A percentile compares a stretch with the other conserved stretches of the same genome.
phyloP scores from a whole-genome alignment of 441 rosid species.

The Corymbia calophylla region DNA sequence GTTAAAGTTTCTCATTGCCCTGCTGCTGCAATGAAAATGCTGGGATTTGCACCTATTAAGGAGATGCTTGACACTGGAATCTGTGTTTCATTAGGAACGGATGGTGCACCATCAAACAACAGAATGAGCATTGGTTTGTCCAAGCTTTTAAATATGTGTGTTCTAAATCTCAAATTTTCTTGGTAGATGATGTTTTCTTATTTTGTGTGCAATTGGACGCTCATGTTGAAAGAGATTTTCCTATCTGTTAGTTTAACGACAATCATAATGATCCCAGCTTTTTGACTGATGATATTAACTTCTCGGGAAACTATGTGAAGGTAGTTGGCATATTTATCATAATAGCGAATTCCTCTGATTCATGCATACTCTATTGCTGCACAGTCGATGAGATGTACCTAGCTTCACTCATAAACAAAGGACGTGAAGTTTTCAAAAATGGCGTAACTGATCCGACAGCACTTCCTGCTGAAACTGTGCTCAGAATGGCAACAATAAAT shows the following conservation, averaged over 20 bases:
- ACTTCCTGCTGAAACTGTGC: conserved; percentile 56
- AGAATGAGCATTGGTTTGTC: conserved; percentile 78
- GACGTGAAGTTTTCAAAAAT: conserved; percentile 34
- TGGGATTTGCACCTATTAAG: conserved; percentile 58
- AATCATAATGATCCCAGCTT: not conserved
- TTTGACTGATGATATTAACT: not conserved
- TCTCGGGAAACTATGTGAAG: not conserved
- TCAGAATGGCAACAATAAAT: conserved; percentile 57
- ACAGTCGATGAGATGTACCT: conserved; percentile 76
- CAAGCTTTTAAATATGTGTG: conserved; percentile 3
- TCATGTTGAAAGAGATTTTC: not conserved
- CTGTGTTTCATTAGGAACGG: conserved; percentile 69
- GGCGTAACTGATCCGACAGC: conserved; percentile 65
- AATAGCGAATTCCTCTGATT: not conserved
- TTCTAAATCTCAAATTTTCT: not conserved
- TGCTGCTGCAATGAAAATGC: conserved; percentile 77
- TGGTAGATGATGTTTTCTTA: not conserved
- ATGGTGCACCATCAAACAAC: conserved; percentile 79
- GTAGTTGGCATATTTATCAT: not conserved
- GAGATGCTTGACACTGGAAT: conserved; percentile 63
- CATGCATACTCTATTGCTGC: not conserved
- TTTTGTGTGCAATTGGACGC: not conserved
- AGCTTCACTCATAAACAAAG: conserved; percentile 70
- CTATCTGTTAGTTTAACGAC: not conserved
- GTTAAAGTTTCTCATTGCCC: conserved; percentile 81